phyloP scores from a whole-genome alignment of 108 stramenopile species.

The Nitzschia palea region DNA sequence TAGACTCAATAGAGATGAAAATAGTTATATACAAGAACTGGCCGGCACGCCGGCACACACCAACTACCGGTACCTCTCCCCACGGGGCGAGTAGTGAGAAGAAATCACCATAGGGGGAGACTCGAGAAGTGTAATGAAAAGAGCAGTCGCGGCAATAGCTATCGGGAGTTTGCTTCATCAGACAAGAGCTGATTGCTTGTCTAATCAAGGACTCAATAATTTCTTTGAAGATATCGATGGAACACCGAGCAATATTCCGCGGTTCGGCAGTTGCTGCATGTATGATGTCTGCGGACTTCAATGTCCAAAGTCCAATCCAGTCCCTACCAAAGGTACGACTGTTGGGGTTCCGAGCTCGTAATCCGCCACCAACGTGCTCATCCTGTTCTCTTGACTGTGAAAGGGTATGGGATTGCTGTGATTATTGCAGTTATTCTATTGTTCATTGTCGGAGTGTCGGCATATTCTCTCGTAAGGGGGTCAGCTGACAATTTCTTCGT shows the following conservation, averaged over 20 bases:
- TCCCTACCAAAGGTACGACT: slow-evolving; percentile 39
- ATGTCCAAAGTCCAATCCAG: slow-evolving; percentile 38
- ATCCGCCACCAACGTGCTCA: not conserved
- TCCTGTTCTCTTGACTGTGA: not conserved
- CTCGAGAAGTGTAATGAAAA: too few relatives aligned
- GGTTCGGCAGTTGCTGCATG: slow-evolving; percentile 43
- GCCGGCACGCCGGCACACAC: too few relatives aligned
- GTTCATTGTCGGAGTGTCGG: slow-evolving; percentile 53
- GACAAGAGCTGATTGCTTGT: not conserved
- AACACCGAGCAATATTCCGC: not conserved
- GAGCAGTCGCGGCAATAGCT: too few relatives aligned
- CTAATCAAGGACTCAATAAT: not conserved
- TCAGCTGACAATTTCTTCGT: slow-evolving; percentile 76
- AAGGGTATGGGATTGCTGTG: slow-evolving; percentile 66
- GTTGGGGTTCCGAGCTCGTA: not conserved
- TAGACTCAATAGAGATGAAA: too few relatives aligned
- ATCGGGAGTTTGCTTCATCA: too few relatives aligned
- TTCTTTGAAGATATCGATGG: not conserved
- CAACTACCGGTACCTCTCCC: too few relatives aligned
- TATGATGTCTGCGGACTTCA: slow-evolving; percentile 46
- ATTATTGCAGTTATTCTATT: slow-evolving; percentile 46
- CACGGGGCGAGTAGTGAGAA: too few relatives aligned
- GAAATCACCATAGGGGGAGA: too few relatives aligned
- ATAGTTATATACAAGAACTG: too few relatives aligned
- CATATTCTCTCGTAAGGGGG: slow-evolving; percentile 50